These are phyloP conservation scores for Tetratostichococcus sp. DNA, from an alignment of 139 green algal species.

Conservation along the genomic window DNA sequence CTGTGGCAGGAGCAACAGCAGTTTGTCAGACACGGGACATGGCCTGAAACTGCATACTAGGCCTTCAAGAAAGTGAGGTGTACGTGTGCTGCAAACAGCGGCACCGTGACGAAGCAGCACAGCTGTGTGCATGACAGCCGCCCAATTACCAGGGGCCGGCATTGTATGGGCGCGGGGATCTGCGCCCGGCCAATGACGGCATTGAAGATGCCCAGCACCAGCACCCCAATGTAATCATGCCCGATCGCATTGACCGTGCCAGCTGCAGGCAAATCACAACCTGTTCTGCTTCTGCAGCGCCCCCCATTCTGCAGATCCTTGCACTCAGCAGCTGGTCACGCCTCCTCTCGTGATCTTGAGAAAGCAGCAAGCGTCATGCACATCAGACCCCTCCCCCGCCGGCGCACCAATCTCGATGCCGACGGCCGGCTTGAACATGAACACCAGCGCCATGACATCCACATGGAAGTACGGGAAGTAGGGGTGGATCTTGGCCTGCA, in stretches of 20 bases:
- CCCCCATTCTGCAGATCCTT: too few relatives aligned
- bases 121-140: neutral
- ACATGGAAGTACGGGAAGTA: constrained; percentile 56
- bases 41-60: neutral
- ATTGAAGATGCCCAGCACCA: constrained; percentile 71
- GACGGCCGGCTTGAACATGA: constrained; percentile 36
- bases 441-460: constrained; percentile 32
- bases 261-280: constrained; percentile 21
- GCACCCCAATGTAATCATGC: constrained; percentile 57
- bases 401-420: constrained; percentile 36
- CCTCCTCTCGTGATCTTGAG: too few relatives aligned
- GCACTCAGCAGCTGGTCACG: neutral
- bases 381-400: neutral
- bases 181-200: constrained; percentile 33
- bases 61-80: neutral
- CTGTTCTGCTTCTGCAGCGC: neutral
- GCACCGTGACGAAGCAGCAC: too few relatives aligned
- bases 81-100: too few relatives aligned
- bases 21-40: neutral
- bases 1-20: constrained; percentile 10
- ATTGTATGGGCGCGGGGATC: constrained; percentile 36
- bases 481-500: constrained; percentile 40
- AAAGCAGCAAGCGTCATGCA: neutral
- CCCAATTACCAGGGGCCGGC: constrained; percentile 4
- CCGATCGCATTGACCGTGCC: constrained; percentile 60